These are phyloP conservation scores for Daldinia vernicosa DNA, from an alignment of 495 filamentous ascomycete genomes.

Conservation along the genomic window DNA sequence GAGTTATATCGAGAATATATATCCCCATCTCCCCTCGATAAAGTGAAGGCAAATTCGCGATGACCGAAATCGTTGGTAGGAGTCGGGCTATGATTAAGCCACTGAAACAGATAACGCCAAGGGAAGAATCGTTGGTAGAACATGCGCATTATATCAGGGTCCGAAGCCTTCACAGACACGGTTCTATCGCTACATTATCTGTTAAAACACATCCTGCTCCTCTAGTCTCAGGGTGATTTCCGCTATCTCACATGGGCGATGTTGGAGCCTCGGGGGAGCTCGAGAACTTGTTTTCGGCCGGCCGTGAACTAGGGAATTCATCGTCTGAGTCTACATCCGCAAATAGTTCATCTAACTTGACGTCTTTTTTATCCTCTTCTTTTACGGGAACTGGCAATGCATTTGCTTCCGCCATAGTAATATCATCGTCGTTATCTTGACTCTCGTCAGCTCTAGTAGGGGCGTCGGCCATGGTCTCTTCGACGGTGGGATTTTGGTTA, in stretches of 20 bases:
- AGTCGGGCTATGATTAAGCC: conserved; percentile 91
- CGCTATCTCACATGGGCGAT: conserved; percentile 40
- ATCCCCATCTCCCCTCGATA: conserved; percentile 88
- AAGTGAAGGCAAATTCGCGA: conserved; percentile 93
- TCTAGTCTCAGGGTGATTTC: neutral
- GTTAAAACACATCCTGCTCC: conserved; percentile 16
- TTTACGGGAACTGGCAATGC: conserved; percentile 14
- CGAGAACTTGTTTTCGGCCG: conserved; percentile 36
- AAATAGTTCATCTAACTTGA: conserved; percentile 84
- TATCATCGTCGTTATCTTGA: conserved; percentile 39
- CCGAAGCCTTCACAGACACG: conserved; percentile 56
- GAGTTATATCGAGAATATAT: conserved; percentile 93
- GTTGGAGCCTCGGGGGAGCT: conserved; percentile 11
- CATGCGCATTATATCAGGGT: conserved; percentile 82
- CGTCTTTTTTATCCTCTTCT: conserved; percentile 50
- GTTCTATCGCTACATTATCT: conserved; percentile 26
- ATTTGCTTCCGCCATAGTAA: conserved; percentile 48
- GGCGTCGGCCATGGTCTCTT: conserved; percentile 39
- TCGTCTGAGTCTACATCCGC: conserved; percentile 80
- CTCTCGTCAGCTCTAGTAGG: conserved; percentile 35
- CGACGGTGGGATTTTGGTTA: conserved; percentile 37
- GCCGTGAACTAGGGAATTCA: conserved; percentile 70
- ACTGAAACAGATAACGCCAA: conserved; percentile 94
- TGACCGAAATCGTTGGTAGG: conserved; percentile 89
- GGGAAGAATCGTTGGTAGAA: conserved; percentile 98